These are phyloP conservation scores for Colletotrichum sp. DNA, from an alignment of 2,329 filamentous ascomycete genomes.

Conservation along the genomic window DNA sequence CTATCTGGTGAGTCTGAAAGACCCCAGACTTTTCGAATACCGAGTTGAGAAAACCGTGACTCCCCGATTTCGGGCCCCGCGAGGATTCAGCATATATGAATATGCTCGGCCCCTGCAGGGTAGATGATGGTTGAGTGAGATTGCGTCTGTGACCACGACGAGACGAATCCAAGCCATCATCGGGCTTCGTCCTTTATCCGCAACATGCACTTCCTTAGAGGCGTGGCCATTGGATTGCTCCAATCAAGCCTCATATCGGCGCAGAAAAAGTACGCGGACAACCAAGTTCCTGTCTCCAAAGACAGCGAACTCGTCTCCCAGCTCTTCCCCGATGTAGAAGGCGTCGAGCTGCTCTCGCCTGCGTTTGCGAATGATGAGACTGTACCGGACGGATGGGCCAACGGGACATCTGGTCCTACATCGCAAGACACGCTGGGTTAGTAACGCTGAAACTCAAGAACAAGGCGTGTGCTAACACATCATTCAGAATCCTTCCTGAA, in stretches of 20 bases:
- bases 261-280: slow-evolving; percentile 5
- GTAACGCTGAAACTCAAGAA: fast-evolving
- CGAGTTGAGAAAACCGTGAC: too few relatives aligned
- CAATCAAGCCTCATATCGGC: neutral
- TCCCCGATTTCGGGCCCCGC: neutral
- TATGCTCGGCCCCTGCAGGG: fast-evolving
- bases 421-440: slow-evolving; percentile 11
- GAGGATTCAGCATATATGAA: too few relatives aligned
- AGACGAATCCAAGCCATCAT: neutral
- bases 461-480: neutral
- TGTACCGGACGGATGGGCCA: slow-evolving; percentile 24
- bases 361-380: slow-evolving; percentile 24
- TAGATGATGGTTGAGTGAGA: too few relatives aligned
- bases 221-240: neutral
- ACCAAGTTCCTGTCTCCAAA: neutral
- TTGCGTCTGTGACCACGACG: too few relatives aligned
- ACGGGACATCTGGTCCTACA: slow-evolving; percentile 31
- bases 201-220: neutral
- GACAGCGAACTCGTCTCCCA: neutral
- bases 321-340: neutral
- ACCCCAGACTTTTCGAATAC: neutral
- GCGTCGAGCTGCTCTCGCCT: slow-evolving; percentile 28
- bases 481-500: slow-evolving; percentile 20
- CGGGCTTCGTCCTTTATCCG: fast-evolving
- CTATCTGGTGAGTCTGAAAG: too few relatives aligned